Evolutionary conservation across 2,329 filamentous ascomycete species (phyloP).

Genomic region (Trichophyton schoenleinii): DNA sequence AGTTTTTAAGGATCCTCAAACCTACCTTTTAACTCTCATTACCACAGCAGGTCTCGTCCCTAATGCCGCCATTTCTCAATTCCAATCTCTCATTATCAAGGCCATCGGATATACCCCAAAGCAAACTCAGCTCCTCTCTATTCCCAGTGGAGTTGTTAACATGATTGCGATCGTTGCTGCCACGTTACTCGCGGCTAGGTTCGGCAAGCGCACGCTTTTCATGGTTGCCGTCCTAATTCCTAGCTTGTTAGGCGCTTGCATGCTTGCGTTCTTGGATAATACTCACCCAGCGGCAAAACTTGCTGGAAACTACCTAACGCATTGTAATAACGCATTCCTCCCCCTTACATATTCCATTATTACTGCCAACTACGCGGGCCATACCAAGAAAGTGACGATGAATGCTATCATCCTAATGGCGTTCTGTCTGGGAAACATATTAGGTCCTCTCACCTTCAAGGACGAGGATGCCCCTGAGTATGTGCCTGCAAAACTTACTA

Average conservation of each 20-base stretch:
- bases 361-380: constrained; percentile 56
- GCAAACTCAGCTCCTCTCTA: constrained; percentile 57
- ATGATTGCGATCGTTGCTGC: neutral
- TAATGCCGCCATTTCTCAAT: constrained; percentile 59
- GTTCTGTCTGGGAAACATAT: constrained; percentile 56
- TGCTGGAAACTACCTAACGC: constrained; percentile 63
- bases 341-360: constrained; percentile 56
- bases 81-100: constrained; percentile 62
- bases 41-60: constrained; percentile 61
- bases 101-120: constrained; percentile 53
- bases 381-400: constrained; percentile 59
- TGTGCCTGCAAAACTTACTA: constrained; percentile 56
- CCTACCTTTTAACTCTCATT: constrained; percentile 52
- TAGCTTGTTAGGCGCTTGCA: constrained; percentile 54
- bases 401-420: constrained; percentile 59
- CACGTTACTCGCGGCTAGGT: constrained; percentile 29
- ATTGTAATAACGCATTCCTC: constrained; percentile 66
- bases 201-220: constrained; percentile 53
- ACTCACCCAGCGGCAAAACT: constrained; percentile 46
- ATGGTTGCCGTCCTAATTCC: constrained; percentile 58
- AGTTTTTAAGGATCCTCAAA: constrained; percentile 53
- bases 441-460: constrained; percentile 55
- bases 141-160: neutral
- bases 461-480: constrained; percentile 50
- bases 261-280: constrained; percentile 53